phyloP scores from a whole-genome alignment of 208 protist species.

The Trypanosoma platydactyli region DNA sequence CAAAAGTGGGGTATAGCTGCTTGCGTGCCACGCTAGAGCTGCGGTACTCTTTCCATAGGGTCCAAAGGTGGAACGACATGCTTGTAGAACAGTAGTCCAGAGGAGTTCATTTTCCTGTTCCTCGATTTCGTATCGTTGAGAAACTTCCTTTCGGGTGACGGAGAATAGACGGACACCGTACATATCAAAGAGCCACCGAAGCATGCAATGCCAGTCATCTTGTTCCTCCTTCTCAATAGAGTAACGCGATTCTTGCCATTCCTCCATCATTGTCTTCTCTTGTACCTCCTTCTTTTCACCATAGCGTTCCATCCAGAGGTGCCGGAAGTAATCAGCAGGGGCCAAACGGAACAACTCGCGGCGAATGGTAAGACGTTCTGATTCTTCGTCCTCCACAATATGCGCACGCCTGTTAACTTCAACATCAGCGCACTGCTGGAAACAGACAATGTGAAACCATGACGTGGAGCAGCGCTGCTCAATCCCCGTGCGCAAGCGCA shows the following conservation, averaged over 20 bases:
- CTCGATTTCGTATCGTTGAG: constrained; percentile 51
- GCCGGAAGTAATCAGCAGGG: constrained; percentile 67
- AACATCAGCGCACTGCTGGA: constrained; percentile 32
- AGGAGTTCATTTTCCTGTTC: constrained; percentile 40
- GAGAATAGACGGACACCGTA: constrained; percentile 61
- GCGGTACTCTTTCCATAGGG: constrained; percentile 49
- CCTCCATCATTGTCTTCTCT: constrained; percentile 42
- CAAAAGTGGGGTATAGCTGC: constrained; percentile 28
- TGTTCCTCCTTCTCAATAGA: constrained; percentile 40
- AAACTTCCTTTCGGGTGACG: constrained; percentile 48
- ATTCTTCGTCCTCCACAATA: constrained; percentile 54
- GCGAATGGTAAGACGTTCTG: constrained; percentile 37
- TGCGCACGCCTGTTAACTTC: constrained; percentile 45
- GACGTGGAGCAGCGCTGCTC: constrained; percentile 50
- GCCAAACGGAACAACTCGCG: constrained; percentile 51
- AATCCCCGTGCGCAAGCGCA: constrained; percentile 44
- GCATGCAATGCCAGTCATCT: constrained; percentile 34
- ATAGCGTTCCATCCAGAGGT: constrained; percentile 43
- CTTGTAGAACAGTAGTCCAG: constrained; percentile 31
- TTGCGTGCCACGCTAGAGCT: constrained; percentile 40
- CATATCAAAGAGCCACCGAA: constrained; percentile 60
- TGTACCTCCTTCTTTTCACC: constrained; percentile 23
- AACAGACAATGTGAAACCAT: constrained; percentile 43
- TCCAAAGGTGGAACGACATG: constrained; percentile 50
- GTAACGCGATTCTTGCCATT: constrained; percentile 34